Evolutionary conservation across 2,329 filamentous ascomycete genomes (phyloP).

Genomic region (Rhynchosporium agropyri): DNA sequence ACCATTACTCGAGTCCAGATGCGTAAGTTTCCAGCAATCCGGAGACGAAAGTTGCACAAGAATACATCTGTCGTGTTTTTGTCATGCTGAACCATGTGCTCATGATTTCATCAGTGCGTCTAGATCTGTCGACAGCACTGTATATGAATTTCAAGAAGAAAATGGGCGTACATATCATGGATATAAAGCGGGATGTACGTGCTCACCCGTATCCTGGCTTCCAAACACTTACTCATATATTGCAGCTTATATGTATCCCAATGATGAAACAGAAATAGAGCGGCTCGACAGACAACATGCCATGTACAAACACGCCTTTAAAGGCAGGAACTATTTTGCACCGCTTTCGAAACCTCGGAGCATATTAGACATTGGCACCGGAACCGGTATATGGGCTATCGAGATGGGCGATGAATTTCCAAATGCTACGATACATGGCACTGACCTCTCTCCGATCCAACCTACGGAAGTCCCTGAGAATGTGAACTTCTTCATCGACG

Average conservation of each 20-base stretch:
- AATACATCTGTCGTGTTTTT: conserved; percentile 14
- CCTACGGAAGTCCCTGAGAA: conserved; percentile 69
- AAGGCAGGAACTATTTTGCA: conserved; percentile 46
- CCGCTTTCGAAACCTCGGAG: conserved; percentile 45
- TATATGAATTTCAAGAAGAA: conserved; percentile 35
- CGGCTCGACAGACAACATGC: conserved; percentile 53
- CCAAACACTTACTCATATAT: neutral
- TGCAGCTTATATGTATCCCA: conserved; percentile 45
- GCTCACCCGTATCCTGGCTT: too few species aligned
- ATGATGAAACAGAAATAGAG: conserved; percentile 53
- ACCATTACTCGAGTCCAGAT: conserved; percentile 27
- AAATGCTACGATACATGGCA: conserved; percentile 58
- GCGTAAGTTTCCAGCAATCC: conserved; percentile 31
- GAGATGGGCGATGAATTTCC: conserved; percentile 63
- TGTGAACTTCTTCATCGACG: conserved; percentile 67
- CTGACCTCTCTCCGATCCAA: conserved; percentile 70
- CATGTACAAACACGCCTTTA: conserved; percentile 45
- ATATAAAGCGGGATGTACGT: conserved; percentile 29
- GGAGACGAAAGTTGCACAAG: conserved; percentile 32
- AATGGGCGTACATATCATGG: conserved; percentile 40
- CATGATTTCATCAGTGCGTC: conserved; percentile 21
- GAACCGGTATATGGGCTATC: conserved; percentile 66
- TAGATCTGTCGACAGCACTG: conserved; percentile 22
- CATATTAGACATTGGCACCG: conserved; percentile 49
- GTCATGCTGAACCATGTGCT: conserved; percentile 15